A percentile compares a stretch with the other conserved stretches of the same genome.
Conservation (phyloP, 257 asterid species). For the Ehretia macrophylla region DNA sequence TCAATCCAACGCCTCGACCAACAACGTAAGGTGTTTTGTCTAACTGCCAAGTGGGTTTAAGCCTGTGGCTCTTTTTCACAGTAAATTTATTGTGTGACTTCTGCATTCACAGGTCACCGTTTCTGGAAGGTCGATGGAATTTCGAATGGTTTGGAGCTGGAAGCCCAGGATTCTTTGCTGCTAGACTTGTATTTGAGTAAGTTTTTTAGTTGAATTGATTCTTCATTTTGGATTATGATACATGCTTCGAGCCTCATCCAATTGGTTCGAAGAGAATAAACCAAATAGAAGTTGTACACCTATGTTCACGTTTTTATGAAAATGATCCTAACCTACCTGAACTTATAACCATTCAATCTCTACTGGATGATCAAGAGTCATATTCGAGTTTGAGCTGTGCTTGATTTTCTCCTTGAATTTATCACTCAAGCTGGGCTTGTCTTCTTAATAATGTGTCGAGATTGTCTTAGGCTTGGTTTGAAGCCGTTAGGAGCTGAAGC, state of each 20-base stretch:
- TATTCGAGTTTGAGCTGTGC: no score
- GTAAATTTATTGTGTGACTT: slow-evolving; percentile 17
- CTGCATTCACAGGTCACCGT: slow-evolving; percentile 61
- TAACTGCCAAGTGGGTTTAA: slow-evolving; percentile 6
- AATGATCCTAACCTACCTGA: no score
- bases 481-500: no score
- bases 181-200: slow-evolving; percentile 60
- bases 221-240: neutral
- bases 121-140: slow-evolving; percentile 68
- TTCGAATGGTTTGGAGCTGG: slow-evolving; percentile 78
- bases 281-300: no score
- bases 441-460: no score
- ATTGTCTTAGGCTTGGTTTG: no score
- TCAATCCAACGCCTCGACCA: slow-evolving; percentile 87
- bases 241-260: neutral
- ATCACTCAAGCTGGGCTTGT: no score
- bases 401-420: no score
- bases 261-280: no score
- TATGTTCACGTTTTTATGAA: no score
- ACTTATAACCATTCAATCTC: no score
- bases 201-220: slow-evolving; percentile 12
- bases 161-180: slow-evolving; percentile 64
- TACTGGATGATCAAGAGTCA: no score
- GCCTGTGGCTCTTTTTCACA: neutral
- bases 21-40: slow-evolving; percentile 70